A percentile compares a stretch with the other conserved stretches of the same genome.
These are phyloP conservation scores for Nitzschia sp. DNA, from an alignment of 108 stramenopile species.

Conservation along the genomic window DNA sequence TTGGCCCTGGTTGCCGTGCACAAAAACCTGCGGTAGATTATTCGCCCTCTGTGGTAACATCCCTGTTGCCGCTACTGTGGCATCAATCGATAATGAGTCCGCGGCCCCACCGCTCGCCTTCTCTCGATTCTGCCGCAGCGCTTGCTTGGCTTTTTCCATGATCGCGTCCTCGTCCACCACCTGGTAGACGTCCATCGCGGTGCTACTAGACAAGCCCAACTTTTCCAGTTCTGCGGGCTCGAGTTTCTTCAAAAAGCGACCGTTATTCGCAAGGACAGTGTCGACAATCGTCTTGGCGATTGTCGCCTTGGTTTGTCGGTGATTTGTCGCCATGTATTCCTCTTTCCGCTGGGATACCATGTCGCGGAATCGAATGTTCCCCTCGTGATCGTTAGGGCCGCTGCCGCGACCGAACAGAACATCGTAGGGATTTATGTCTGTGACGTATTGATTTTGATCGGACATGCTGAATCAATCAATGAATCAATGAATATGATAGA, in stretches of 20 bases:
- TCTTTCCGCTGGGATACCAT: constrained; percentile 43
- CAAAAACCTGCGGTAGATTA: not conserved
- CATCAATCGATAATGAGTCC: not conserved
- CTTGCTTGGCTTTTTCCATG: constrained; percentile 77
- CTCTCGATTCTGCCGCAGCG: constrained; percentile 54
- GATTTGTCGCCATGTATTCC: constrained; percentile 56
- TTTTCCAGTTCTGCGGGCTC: constrained; percentile 39
- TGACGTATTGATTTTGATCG: constrained; percentile 27
- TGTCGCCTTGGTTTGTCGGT: constrained; percentile 60
- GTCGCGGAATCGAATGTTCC: constrained; percentile 73
- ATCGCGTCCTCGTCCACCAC: constrained; percentile 49
- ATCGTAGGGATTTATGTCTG: constrained; percentile 41
- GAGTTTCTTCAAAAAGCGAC: constrained; percentile 75
- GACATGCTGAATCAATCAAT: not conserved
- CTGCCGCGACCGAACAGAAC: constrained; percentile 80
- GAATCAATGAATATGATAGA: too few relatives aligned
- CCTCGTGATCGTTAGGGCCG: constrained; percentile 72
- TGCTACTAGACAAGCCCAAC: constrained; percentile 40
- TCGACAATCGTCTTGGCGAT: constrained; percentile 81
- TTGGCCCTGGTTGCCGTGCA: not conserved
- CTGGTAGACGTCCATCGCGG: constrained; percentile 45
- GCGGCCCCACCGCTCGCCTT: constrained; percentile 10
- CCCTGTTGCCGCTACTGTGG: not conserved
- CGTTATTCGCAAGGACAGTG: constrained; percentile 53
- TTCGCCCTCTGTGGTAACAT: not conserved